phyloP scores from a whole-genome alignment of 768 basidiomycete species.

The Hebeloma cylindrosporum region DNA sequence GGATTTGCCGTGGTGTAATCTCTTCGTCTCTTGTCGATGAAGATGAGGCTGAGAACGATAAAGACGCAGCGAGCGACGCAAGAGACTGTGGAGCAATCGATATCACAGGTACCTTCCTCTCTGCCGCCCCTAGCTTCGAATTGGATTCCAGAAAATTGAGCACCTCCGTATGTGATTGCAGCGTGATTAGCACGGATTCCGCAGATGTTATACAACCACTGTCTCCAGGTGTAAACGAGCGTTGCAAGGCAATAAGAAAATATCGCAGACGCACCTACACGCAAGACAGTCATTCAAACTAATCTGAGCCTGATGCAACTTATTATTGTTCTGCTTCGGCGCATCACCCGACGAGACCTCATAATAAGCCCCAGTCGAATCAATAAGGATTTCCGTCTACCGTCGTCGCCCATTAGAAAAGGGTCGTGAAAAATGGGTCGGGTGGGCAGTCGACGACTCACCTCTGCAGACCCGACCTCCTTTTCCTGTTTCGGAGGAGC shows the following conservation, averaged over 20 bases:
- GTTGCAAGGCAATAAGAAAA: neutral
- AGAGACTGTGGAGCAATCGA: conserved; percentile 29
- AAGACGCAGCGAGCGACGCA: conserved; percentile 25
- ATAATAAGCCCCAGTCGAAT: conserved; percentile 82
- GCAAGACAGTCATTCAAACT: conserved; percentile 97
- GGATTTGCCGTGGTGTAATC: conserved; percentile 52
- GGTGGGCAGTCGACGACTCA: conserved; percentile 20
- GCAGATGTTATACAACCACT: conserved; percentile 99
- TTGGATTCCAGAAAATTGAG: conserved; percentile 60
- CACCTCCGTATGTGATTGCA: conserved; percentile 94
- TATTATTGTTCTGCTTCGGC: conserved; percentile 34
- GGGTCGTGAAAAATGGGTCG: neutral
- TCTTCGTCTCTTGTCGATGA: conserved; percentile 24
- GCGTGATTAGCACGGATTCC: conserved; percentile 93
- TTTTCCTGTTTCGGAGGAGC: conserved; percentile 26
- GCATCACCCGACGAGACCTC: conserved; percentile 53
- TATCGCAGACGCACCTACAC: conserved; percentile 70
- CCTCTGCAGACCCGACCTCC: conserved; percentile 37
- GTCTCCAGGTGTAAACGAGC: conserved; percentile 1
- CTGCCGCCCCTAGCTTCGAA: conserved; percentile 1
- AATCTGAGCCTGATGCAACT: conserved; percentile 91
- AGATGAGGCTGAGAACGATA: conserved; percentile 15
- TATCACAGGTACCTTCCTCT: conserved; percentile 21
- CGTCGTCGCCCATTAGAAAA: neutral
- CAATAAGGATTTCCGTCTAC: conserved; percentile 92